These are phyloP conservation scores for Lentinus tigrinus DNA, from an alignment of 768 basidiomycete species.

Conservation along the genomic window DNA sequence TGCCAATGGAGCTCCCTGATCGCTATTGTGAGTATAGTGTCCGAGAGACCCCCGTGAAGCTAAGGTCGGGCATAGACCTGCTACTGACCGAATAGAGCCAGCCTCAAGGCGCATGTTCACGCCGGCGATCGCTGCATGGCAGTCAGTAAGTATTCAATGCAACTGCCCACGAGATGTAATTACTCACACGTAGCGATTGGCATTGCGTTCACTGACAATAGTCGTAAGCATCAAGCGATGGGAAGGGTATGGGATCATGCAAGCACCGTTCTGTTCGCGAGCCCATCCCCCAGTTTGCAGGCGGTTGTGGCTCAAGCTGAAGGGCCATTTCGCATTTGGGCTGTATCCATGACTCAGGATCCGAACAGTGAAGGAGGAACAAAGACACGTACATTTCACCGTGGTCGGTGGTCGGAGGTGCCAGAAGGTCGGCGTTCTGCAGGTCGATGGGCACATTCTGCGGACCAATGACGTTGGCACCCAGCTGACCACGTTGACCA, in stretches of 20 bases:
- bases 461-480: conserved; percentile 51
- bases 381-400: conserved; percentile 43
- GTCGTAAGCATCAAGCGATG: background rate
- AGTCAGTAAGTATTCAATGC: background rate
- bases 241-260: background rate
- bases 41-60: background rate
- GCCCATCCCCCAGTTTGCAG: conserved; percentile 64
- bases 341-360: conserved; percentile 16
- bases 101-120: conserved; percentile 33
- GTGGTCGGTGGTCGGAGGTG: conserved; percentile 61
- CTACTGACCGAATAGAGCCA: conserved; percentile 31
- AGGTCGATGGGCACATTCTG: conserved; percentile 51
- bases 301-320: conserved; percentile 59
- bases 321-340: conserved; percentile 60
- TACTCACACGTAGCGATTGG: conserved; percentile 35
- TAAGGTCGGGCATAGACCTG: background rate
- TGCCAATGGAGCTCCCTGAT: conserved; percentile 35
- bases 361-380: background rate
- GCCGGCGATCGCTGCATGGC: conserved; percentile 28
- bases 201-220: conserved; percentile 33
- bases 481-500: conserved; percentile 41
- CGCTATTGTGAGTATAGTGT: background rate
- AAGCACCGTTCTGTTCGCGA: conserved; percentile 53
- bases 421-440: conserved; percentile 55
- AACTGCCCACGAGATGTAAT: conserved; percentile 13